phyloP scores from a whole-genome alignment of 2,329 filamentous ascomycete genomes.

The Pseudodiploospora longispora region DNA sequence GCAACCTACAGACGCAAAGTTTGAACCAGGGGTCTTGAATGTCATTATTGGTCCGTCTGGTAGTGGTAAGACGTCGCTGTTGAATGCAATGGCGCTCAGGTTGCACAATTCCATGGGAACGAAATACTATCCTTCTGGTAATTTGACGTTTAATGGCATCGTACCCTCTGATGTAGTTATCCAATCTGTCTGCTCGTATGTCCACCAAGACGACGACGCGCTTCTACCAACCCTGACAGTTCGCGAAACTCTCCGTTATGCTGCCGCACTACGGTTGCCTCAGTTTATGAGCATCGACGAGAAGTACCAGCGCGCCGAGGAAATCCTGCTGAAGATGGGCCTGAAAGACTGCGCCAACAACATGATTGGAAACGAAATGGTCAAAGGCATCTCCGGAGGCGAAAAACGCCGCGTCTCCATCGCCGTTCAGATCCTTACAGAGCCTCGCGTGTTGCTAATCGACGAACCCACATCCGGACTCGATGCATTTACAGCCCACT shows the following conservation, averaged over 20 bases:
- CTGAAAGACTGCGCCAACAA: slow-evolving; percentile 73
- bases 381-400: slow-evolving; percentile 73
- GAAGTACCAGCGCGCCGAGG: slow-evolving; percentile 60
- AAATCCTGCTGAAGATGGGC: slow-evolving; percentile 68
- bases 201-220: slow-evolving; percentile 71
- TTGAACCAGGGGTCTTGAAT: slow-evolving; percentile 61
- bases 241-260: slow-evolving; percentile 63
- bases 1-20: slow-evolving; percentile 57
- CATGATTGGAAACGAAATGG: slow-evolving; percentile 60
- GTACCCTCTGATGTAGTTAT: slow-evolving; percentile 60
- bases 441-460: slow-evolving; percentile 63
- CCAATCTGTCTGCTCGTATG: slow-evolving; percentile 65
- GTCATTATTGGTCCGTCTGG: slow-evolving; percentile 76
- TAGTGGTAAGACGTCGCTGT: slow-evolving; percentile 65
- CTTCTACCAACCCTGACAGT: slow-evolving; percentile 68
- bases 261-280: slow-evolving; percentile 63
- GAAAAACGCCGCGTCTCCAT: slow-evolving; percentile 73
- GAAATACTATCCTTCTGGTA: slow-evolving; percentile 52
- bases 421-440: slow-evolving; percentile 68
- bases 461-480: slow-evolving; percentile 72
- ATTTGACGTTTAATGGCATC: slow-evolving; percentile 62
- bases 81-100: slow-evolving; percentile 65
- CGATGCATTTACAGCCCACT: slow-evolving; percentile 70
- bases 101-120: slow-evolving; percentile 55
- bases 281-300: slow-evolving; percentile 61